Evolutionary conservation across 768 basidiomycete species (phyloP).

Genomic region (Mycena polygramma): DNA sequence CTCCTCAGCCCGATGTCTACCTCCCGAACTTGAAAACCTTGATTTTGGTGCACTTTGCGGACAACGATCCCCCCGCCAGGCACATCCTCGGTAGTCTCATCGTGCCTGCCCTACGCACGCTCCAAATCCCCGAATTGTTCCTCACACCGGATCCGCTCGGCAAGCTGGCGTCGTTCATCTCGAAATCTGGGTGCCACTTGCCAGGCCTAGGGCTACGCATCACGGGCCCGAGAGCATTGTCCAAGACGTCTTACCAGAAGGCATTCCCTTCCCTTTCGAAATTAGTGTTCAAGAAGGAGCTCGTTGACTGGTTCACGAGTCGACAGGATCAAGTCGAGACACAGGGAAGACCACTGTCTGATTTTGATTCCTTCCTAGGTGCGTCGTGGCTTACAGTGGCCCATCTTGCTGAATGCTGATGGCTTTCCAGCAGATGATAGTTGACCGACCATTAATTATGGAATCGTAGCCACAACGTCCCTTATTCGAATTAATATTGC

Average conservation of each 20-base stretch:
- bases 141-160: not conserved
- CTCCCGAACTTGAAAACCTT: not conserved
- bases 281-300: not conserved
- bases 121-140: too few relatives aligned
- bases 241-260: not conserved
- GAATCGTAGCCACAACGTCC: too few relatives aligned
- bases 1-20: not conserved
- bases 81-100: not conserved
- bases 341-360: too few relatives aligned
- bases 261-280: not conserved
- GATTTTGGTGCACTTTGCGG: not conserved
- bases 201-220: not conserved
- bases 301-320: not conserved
- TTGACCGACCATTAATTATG: too few relatives aligned
- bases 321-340: too few relatives aligned
- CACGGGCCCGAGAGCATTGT: not conserved
- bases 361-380: too few relatives aligned
- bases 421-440: too few relatives aligned
- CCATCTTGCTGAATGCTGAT: too few relatives aligned
- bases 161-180: not conserved
- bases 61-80: not conserved
- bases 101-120: not conserved
- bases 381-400: too few relatives aligned
- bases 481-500: too few relatives aligned
- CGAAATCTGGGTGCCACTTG: not conserved